Evolutionary conservation across 441 rosid genomes (phyloP), one percentile per base, ranked within the genome.

Genomic region (Corymbia calophylla): DNA sequence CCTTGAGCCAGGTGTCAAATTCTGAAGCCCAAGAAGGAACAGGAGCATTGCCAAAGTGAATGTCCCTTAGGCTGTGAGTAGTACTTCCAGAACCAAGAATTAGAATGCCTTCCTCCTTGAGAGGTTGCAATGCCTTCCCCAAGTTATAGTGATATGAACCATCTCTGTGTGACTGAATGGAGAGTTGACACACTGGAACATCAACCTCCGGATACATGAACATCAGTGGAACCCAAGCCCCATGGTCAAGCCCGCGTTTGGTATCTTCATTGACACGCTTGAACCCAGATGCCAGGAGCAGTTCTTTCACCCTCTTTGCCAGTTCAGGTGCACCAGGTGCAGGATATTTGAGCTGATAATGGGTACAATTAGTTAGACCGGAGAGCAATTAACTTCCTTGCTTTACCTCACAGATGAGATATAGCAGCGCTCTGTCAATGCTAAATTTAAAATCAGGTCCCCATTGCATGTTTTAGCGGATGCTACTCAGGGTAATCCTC

Each of bases 181-280:
- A 98, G 88, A 97, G 97, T 91, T 98, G 99, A 66, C 99, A 96
- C 48, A 95, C 92, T 0, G 99, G 99, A 86, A 96, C 93, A 87
- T 96, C 95, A 4, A 96, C 97, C 89, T 96, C 99, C 1, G 99
- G 99, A 87, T 96, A 98, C 99, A 97, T 98, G 87, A 98, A 93
- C 98, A 97, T 95, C 29, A 98, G 89, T 12, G 98, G 99, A 88
- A 96, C 95, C 99, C 99, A 98, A 47, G 99, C 98, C 15, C 99
- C 99, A 86, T 98, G 99, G 91, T 98, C 99, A 62, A 98, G 93
- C 58, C 99, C 99, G 15, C 99, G 94, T 56, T 93, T 90, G 55
- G 82, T 93, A 73, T 97, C 99, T 93, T 94, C 97, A 64, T 92
- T 88, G 35, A 96, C 97, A 23, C 90, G 95, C 53, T 92, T 86